These are phyloP conservation scores for Leishmania lainsoni DNA, from an alignment of 208 protist species.

Conservation along the genomic window DNA sequence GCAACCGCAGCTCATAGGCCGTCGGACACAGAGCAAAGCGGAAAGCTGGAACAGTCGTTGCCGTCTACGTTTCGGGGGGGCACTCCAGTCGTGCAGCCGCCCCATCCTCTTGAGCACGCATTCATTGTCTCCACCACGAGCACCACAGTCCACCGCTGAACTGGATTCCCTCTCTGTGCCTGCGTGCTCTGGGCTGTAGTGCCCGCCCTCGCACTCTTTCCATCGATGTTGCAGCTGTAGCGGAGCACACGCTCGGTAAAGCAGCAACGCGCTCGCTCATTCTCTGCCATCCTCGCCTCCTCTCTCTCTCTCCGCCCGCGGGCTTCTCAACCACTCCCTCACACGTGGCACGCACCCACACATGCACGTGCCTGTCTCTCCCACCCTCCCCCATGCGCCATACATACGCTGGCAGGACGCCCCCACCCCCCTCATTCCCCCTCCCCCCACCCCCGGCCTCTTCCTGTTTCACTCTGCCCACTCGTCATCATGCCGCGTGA, in stretches of 20 bases:
- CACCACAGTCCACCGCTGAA: background rate
- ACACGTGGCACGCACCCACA: background rate
- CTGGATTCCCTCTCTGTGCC: background rate
- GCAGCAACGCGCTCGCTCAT: background rate
- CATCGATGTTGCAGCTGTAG: background rate
- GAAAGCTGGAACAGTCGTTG: background rate
- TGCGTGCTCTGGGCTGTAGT: too few species aligned
- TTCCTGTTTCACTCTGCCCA: background rate
- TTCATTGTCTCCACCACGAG: background rate
- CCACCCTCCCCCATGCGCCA: background rate
- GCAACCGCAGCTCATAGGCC: slow-evolving; percentile 13
- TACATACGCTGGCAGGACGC: background rate
- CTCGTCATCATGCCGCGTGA: slow-evolving; percentile 77
- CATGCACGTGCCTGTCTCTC: background rate
- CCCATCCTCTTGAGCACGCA: background rate
- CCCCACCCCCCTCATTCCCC: background rate
- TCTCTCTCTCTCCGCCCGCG: background rate
- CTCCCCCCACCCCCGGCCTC: background rate
- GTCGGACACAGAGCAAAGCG: background rate
- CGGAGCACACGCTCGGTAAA: background rate
- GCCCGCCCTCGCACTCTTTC: background rate
- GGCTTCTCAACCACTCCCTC: background rate
- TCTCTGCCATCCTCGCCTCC: background rate
- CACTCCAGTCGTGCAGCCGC: background rate
- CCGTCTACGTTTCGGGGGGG: background rate